phyloP scores from a whole-genome alignment of 257 asterid genomes.

The Henckelia pumila region DNA sequence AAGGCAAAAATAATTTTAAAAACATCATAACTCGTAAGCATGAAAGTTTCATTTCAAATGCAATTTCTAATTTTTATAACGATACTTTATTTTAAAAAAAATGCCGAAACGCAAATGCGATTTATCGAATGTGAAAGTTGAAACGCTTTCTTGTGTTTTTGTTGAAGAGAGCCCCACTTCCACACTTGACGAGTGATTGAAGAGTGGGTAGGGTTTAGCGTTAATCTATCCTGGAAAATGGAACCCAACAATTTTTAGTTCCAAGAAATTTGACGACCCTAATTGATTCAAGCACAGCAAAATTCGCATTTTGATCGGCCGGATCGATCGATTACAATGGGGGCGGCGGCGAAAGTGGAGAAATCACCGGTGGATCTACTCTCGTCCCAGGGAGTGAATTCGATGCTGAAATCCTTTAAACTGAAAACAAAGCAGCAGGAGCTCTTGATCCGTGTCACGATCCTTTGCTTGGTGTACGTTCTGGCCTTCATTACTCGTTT shows the following conservation, averaged over 20 bases:
- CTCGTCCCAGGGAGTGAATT: constrained; percentile 35
- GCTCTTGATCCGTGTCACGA: constrained; percentile 75
- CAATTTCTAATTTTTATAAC: no score
- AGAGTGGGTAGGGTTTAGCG: not conserved
- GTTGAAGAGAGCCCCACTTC: not conserved
- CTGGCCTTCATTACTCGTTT: constrained; percentile 83
- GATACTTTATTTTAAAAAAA: no score
- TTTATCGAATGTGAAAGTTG: no score
- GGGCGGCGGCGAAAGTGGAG: constrained; percentile 38
- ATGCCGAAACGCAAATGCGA: no score
- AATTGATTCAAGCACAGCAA: not conserved
- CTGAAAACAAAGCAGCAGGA: constrained; percentile 97
- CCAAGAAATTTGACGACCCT: not conserved
- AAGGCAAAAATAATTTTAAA: no score
- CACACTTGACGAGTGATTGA: not conserved
- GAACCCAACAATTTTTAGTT: not conserved
- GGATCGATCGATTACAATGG: constrained; percentile 30
- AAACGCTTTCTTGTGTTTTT: not conserved
- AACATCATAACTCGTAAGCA: no score
- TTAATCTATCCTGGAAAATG: not conserved
- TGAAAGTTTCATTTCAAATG: no score
- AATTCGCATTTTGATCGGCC: constrained; percentile 22
- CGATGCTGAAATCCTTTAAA: constrained; percentile 54
- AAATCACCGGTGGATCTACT: constrained; percentile 48
- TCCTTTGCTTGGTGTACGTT: constrained; percentile 71